A percentile compares a stretch with the other conserved stretches of the same genome.
These are phyloP conservation scores for Myxozyma vanderwaltii DNA, from an alignment of 805 yeast species.

Conservation along the genomic window DNA sequence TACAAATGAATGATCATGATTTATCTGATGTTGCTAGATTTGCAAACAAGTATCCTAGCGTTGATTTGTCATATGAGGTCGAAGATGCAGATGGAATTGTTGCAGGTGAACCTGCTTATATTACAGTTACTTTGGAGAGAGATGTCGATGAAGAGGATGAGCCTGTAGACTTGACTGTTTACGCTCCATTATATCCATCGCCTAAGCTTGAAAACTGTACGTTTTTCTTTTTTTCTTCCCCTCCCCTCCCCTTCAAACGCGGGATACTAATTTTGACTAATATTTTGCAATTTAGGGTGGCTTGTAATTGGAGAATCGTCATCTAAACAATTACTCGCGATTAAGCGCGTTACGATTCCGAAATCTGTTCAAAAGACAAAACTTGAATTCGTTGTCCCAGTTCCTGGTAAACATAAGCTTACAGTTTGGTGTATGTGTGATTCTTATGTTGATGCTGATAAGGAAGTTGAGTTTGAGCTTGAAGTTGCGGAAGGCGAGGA, in stretches of 20 bases:
- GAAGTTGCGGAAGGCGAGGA: constrained; percentile 36
- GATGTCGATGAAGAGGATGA: constrained; percentile 74
- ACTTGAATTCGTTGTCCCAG: constrained; percentile 60
- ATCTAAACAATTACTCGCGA: constrained; percentile 65
- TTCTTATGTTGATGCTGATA: constrained; percentile 89
- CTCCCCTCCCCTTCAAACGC: not conserved
- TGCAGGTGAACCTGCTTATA: constrained; percentile 52
- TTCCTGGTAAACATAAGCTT: constrained; percentile 61
- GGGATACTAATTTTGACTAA: constrained; percentile 38
- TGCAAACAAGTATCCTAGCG: constrained; percentile 85
- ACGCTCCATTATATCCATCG: constrained; percentile 60
- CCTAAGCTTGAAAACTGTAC: constrained; percentile 58
- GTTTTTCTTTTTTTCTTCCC: constrained; percentile 8
- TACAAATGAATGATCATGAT: constrained; percentile 54
- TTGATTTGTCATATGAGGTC: constrained; percentile 63
- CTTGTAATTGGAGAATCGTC: constrained; percentile 71
- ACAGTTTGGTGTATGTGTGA: constrained; percentile 88
- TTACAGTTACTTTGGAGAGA: constrained; percentile 45
- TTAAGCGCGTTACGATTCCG: constrained; percentile 61
- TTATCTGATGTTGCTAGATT: constrained; percentile 75
- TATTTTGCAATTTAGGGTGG: constrained; percentile 60
- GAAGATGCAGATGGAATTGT: constrained; percentile 47
- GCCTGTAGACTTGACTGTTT: constrained; percentile 55
- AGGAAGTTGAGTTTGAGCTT: constrained; percentile 61
- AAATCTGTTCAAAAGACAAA: constrained; percentile 56